Percentiles rank a stretch among this genome's conserved stretches.
These are phyloP conservation scores for Pseudoneurospora amorphoporcata DNA, from an alignment of 495 filamentous ascomycete genomes.

Conservation along the genomic window DNA sequence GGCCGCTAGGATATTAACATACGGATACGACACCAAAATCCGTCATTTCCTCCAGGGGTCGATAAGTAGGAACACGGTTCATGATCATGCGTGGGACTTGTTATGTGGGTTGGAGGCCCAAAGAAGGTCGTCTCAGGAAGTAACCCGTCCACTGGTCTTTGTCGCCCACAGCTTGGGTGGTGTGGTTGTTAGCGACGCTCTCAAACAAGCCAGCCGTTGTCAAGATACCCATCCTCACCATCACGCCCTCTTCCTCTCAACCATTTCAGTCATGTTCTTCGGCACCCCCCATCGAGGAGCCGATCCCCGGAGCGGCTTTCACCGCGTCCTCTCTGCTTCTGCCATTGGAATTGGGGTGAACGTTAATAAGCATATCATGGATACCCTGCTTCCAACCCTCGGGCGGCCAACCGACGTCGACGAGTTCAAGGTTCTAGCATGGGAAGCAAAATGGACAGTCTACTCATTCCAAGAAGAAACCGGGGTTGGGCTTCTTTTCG, in stretches of 20 bases:
- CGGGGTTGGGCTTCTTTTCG: not conserved
- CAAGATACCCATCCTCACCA: not conserved
- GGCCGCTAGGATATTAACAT: constrained; percentile 16
- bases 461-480: not conserved
- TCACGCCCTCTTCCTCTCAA: not conserved
- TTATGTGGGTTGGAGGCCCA: not conserved
- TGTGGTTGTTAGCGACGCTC: not conserved
- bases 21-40: constrained; percentile 15
- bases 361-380: not conserved
- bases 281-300: not conserved
- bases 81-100: not conserved
- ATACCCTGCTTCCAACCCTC: not conserved
- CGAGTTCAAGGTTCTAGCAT: not conserved
- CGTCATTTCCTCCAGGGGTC: not conserved
- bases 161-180: not conserved
- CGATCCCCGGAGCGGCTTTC: not conserved
- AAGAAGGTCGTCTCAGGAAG: not conserved
- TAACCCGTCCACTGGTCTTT: not conserved
- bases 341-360: not conserved
- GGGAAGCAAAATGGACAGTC: not conserved
- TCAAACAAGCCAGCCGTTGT: not conserved
- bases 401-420: not conserved
- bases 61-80: not conserved
- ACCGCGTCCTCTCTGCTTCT: not conserved
- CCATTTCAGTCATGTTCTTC: not conserved